Evolutionary conservation across 768 basidiomycete species (phyloP), one percentile per base, ranked within the genome.

Genomic region (Hypholoma fasciculare): DNA sequence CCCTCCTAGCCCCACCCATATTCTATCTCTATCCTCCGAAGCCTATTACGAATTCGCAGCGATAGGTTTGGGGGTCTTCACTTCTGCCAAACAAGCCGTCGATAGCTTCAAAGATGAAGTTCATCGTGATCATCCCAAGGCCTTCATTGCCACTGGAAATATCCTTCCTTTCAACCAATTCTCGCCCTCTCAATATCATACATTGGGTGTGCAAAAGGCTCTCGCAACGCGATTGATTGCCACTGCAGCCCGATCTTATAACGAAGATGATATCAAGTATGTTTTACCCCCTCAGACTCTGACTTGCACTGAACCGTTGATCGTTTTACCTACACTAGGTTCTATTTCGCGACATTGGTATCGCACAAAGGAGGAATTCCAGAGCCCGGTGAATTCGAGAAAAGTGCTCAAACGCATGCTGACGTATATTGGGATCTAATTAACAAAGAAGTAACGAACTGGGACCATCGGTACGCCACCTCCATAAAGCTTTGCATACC

Each of bases 81-180:
- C 64, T 26, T 67, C 67, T 3, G 69, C 69, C 9, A 67, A 74
- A 52, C 65, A 69, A 46, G 71, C 71, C 2, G 20, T 72, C 1
- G 23, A 54, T 1, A 64, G 66, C 14, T 72, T 72, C 63, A 65
- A 67, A 19, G 52, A 64, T 37, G 56, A 54, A 1, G 13, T 64
- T 7, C 66, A 67, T 39, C 64, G 61, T 17, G 59, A 63, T 9
- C 57, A 66, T 12, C 65, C 69, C 0, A 72, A 72, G 54, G 64
- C 66, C 0, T 74, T 74, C 67, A 72, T 74, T 58, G 65, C 63
- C 7, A 74, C 71, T 0, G 71, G 71, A 11, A 72, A 72, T 47
- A 37, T 69, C 8, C 63, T 73, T 12, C 70, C 72, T 7, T 68
- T 67, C 47, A 23, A 56, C 8, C 55, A 62, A 3, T 57, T 49